These are phyloP conservation scores for Diaporthe longicolla DNA, from an alignment of 2,329 filamentous ascomycete genomes.

Conservation along the genomic window DNA sequence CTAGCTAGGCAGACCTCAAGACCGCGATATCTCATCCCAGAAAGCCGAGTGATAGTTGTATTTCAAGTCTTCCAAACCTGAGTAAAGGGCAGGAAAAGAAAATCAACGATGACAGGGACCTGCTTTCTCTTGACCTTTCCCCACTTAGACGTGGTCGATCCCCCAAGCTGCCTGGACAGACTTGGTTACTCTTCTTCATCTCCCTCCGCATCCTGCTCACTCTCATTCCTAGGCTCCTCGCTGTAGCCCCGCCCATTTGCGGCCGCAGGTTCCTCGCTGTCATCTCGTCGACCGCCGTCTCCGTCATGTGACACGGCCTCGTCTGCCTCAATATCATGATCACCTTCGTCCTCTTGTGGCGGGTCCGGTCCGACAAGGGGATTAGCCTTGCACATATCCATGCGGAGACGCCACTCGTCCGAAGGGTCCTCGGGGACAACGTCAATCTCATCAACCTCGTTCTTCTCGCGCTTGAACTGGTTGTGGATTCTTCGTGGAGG, in stretches of 20 bases:
- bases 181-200: constrained; percentile 49
- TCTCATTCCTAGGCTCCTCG: constrained; percentile 41
- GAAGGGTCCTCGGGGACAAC: constrained; percentile 69
- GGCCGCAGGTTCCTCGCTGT: constrained; percentile 41
- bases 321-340: constrained; percentile 48
- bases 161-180: neutral
- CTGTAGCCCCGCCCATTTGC: constrained; percentile 41
- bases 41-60: neutral
- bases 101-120: neutral
- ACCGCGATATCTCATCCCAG: neutral
- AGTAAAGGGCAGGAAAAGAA: neutral
- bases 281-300: constrained; percentile 41
- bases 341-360: constrained; percentile 53
- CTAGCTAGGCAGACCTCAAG: neutral
- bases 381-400: constrained; percentile 66
- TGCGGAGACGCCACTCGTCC: constrained; percentile 66
- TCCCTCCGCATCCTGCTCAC: constrained; percentile 49
- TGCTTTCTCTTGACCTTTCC: neutral
- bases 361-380: constrained; percentile 63
- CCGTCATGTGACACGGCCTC: constrained; percentile 43
- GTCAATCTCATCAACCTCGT: constrained; percentile 69
- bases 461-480: constrained; percentile 62
- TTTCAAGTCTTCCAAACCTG: neutral
- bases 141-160: neutral
- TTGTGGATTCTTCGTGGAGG: constrained; percentile 75